These are phyloP conservation scores for Taxawa tesnikishii DNA, from an alignment of 2,329 filamentous ascomycete genomes.

Conservation along the genomic window DNA sequence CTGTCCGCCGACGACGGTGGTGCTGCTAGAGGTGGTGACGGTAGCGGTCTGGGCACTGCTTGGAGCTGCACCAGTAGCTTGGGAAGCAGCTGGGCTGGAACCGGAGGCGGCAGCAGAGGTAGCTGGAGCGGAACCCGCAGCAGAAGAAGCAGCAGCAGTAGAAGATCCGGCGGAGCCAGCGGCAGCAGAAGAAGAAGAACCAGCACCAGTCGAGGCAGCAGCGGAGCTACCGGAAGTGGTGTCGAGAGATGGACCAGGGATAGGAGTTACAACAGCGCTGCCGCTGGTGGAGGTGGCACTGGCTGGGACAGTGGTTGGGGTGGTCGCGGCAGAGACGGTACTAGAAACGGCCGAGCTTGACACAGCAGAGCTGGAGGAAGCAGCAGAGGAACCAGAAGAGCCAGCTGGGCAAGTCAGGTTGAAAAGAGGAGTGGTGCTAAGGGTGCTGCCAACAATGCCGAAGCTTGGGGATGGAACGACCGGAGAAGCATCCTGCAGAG, in stretches of 20 bases:
- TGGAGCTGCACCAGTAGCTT: too few relatives aligned
- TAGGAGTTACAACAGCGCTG: too few relatives aligned
- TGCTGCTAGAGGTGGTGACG: constrained; percentile 6
- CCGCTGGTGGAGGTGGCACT: constrained; percentile 2
- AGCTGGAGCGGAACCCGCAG: constrained; percentile 1
- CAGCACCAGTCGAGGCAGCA: constrained; percentile 2
- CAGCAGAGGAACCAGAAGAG: constrained; percentile 8
- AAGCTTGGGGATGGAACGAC: constrained; percentile 61
- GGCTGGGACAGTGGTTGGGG: constrained; percentile 3
- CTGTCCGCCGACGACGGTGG: constrained; percentile 2
- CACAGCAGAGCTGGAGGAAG: constrained; percentile 6
- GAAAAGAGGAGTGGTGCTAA: constrained; percentile 45
- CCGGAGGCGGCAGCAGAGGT: constrained; percentile 5
- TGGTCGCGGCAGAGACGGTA: constrained; percentile 6
- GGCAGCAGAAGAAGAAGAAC: constrained; percentile 1
- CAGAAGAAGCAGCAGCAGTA: background rate
- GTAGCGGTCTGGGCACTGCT: too few relatives aligned
- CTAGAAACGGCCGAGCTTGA: constrained; percentile 1
- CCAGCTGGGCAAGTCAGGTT: constrained; percentile 45
- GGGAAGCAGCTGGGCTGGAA: constrained; percentile 7
- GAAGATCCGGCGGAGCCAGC: constrained; percentile 3
- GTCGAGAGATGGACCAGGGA: too few relatives aligned
- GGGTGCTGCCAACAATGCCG: constrained; percentile 48
- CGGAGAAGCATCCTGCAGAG: constrained; percentile 47
- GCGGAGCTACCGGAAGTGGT: constrained; percentile 3